These are phyloP conservation scores for Gossypioides kirkii DNA, from an alignment of 345 rosid genomes.

Conservation along the genomic window DNA sequence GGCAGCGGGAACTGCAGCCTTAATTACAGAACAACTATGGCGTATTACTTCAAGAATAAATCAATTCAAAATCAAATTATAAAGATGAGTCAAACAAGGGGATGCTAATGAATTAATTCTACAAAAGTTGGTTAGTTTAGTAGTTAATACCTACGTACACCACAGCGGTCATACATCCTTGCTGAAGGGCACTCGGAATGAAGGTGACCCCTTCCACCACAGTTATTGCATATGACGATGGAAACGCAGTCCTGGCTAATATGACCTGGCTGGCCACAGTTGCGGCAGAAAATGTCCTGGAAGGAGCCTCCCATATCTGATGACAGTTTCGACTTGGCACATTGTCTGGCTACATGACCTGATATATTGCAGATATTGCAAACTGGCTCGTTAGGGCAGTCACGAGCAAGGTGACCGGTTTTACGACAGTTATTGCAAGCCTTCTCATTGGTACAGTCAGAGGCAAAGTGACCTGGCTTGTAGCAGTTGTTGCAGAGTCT, in stretches of 20 bases:
- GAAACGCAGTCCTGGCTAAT: constrained; percentile 8
- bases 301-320: not conserved
- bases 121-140: not conserved
- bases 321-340: constrained; percentile 2
- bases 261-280: constrained; percentile 16
- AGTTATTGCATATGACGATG: constrained; percentile 18
- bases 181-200: constrained; percentile 17
- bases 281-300: constrained; percentile 3
- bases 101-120: not conserved
- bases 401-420: constrained; percentile 8
- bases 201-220: constrained; percentile 16
- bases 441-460: constrained; percentile 9
- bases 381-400: constrained; percentile 12
- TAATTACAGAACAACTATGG: not conserved
- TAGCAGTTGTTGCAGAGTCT: constrained; percentile 23
- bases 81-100: not conserved
- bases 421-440: constrained; percentile 16
- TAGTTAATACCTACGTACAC: not conserved
- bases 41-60: not conserved
- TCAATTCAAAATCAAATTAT: not conserved
- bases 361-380: constrained; percentile 15
- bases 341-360: constrained; percentile 17
- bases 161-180: constrained; percentile 4
- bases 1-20: not conserved
- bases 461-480: constrained; percentile 10